Conservation (phyloP, 208 protist genomes). For the Plasmodiophora brassicae region DNA sequence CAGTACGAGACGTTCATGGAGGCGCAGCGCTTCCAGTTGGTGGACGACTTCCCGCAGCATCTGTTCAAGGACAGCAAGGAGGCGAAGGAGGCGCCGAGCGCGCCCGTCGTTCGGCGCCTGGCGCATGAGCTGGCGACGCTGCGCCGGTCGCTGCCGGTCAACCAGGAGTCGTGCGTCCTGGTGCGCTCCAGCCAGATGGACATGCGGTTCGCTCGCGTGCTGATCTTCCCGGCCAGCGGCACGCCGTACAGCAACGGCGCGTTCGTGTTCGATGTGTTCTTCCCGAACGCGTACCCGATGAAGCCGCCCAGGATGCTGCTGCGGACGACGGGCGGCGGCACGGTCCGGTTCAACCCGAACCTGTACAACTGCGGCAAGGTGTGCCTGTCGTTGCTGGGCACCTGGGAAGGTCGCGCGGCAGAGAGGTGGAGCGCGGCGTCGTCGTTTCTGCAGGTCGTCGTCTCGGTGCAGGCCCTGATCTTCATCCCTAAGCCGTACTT, state of each 20-base stretch:
- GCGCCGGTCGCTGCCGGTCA: too few relatives aligned
- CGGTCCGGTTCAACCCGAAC: conserved; percentile 75
- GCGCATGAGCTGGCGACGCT: too few relatives aligned
- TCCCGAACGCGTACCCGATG: conserved; percentile 47
- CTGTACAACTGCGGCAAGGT: conserved; percentile 66
- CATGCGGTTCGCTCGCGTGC: conserved; percentile 36
- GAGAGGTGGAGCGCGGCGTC: conserved; percentile 57
- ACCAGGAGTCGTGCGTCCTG: conserved; percentile 35
- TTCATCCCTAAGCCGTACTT: conserved; percentile 70
- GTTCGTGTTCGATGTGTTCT: conserved; percentile 57
- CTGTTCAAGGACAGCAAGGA: too few relatives aligned
- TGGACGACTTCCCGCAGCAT: too few relatives aligned
- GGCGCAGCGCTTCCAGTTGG: too few relatives aligned
- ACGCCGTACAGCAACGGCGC: conserved; percentile 53
- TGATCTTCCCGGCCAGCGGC: conserved; percentile 53
- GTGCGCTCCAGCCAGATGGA: conserved; percentile 1
- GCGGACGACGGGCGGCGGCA: conserved; percentile 63
- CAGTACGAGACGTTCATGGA: too few relatives aligned
- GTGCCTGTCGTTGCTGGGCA: conserved; percentile 71
- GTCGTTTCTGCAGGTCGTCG: conserved; percentile 54
- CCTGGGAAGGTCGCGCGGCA: conserved; percentile 63
- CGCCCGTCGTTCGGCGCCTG: too few relatives aligned
- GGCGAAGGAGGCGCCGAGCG: too few relatives aligned
- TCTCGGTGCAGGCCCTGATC: conserved; percentile 74
- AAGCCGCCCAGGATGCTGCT: conserved; percentile 46